phyloP scores from a whole-genome alignment of 208 protist species.

The Leishmania aethiopica region DNA sequence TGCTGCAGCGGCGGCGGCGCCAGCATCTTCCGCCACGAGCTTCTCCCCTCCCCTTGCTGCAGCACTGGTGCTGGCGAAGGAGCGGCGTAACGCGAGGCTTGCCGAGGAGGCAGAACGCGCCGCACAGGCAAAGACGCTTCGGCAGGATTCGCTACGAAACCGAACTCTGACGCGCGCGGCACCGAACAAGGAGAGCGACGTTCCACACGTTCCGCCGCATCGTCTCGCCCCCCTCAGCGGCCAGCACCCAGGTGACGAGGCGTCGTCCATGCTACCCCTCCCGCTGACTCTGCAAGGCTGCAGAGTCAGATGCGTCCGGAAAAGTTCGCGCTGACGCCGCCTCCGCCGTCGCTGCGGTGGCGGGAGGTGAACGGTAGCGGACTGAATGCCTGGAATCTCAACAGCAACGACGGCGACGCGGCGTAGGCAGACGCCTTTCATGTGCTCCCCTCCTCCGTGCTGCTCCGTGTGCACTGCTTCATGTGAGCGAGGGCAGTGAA shows the following conservation, averaged over 20 bases:
- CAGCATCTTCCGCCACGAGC: background rate
- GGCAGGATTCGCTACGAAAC: conserved; percentile 29
- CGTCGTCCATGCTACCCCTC: conserved; percentile 12
- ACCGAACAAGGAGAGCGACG: conserved; percentile 31
- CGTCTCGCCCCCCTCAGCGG: conserved; percentile 7
- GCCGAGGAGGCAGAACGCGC: conserved; percentile 8
- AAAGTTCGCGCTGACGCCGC: conserved; percentile 11
- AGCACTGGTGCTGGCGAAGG: conserved; percentile 25
- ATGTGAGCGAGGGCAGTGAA: background rate
- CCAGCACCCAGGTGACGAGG: conserved; percentile 6
- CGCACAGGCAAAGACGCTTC: conserved; percentile 4
- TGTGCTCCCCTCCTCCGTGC: background rate
- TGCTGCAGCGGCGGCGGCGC: background rate
- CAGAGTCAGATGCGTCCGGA: conserved; percentile 26
- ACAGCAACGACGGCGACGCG: background rate
- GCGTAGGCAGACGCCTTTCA: background rate
- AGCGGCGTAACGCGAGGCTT: conserved; percentile 21
- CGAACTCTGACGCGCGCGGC: conserved; percentile 9
- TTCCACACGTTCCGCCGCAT: conserved; percentile 11
- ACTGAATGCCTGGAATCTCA: conserved; percentile 15
- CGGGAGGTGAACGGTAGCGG: conserved; percentile 10
- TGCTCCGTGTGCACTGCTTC: background rate
- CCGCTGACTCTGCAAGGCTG: conserved; percentile 16
- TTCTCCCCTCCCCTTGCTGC: background rate
- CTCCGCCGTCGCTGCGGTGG: conserved; percentile 19